These are phyloP conservation scores for Pseudopyricularia cyperi DNA, from an alignment of 2,329 filamentous ascomycete genomes.

Conservation along the genomic window DNA sequence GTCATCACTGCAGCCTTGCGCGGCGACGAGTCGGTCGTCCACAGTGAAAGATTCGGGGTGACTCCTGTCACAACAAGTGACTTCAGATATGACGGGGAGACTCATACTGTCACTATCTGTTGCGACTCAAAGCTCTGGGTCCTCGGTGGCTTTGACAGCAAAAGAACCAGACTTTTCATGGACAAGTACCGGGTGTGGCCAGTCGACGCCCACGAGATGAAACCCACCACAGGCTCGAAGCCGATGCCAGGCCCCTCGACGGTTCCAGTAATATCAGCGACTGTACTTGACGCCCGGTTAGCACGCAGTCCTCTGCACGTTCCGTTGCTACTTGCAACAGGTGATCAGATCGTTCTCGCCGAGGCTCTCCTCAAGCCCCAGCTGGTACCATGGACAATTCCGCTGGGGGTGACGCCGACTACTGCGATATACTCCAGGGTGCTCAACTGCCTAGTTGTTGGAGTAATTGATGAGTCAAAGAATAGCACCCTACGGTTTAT, in stretches of 20 bases:
- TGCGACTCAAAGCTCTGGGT: constrained; percentile 35
- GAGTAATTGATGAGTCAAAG: constrained; percentile 20
- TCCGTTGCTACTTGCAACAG: constrained; percentile 35
- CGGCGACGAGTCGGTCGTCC: constrained; percentile 9
- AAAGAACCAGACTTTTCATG: constrained; percentile 17
- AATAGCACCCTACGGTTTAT: constrained; percentile 41
- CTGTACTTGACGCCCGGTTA: constrained; percentile 26
- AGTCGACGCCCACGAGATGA: constrained; percentile 33
- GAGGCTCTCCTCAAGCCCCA: constrained; percentile 32
- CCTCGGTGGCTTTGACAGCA: constrained; percentile 22
- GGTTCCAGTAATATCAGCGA: constrained; percentile 33
- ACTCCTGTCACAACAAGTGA: constrained; percentile 10
- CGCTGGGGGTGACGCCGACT: constrained; percentile 31
- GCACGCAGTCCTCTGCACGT: constrained; percentile 23
- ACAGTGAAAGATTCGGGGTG: constrained; percentile 14
- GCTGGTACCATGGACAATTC: constrained; percentile 35
- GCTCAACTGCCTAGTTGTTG: constrained; percentile 41
- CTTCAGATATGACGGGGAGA: constrained; percentile 6
- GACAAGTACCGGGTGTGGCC: constrained; percentile 35
- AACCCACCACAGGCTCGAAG: neutral
- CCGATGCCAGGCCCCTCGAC: constrained; percentile 19
- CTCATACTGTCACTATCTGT: constrained; percentile 25
- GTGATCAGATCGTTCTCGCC: constrained; percentile 36
- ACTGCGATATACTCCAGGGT: constrained; percentile 41
- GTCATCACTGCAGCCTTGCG: constrained; percentile 24